Base-by-base conservation (phyloP, 495 filamentous ascomycete genomes). In the Alectoria sarmentosa region DNA sequence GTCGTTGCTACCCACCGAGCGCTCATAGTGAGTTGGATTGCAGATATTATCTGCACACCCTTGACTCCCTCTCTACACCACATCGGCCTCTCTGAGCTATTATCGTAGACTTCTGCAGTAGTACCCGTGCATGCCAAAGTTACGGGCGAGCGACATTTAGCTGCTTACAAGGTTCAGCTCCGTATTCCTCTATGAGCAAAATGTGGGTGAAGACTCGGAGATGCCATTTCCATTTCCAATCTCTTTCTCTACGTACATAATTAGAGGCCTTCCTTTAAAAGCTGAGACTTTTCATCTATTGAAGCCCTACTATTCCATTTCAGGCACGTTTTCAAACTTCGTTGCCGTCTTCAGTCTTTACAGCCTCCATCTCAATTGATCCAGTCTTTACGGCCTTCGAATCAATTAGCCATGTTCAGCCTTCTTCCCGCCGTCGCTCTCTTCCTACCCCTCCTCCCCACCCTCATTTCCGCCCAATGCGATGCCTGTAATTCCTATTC, bases 401-500 rank as follows among this genome's bases (percentile, higher is more conserved):
- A 55, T 11, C 52, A 34, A 9, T 3, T 13, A 28, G 34, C 5
- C 0, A 55, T 55, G 52, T 34, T 34, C 3, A 3, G 34, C 15
- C 6, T 55, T 55, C 32, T 55, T 6, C 34, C 48, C 2, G 6
- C 7, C 44, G 19, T 62, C 7, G n/a, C 48, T 32, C 48, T 62
- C 46, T 21, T 62, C 48, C 21, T 37, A 17, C 48, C 52, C 10
- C 15, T 38, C 8, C 36, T 62, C 3, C 61, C 61, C 6, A 15
- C n/a, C 14, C 48, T 62, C 23, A 55, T 62, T 48, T 14, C 61
- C 61, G 61, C 61, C 2, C 46, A 62, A 14, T 62, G 61, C 13
- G 15, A 34, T n/a, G 36, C 48, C 23, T 62, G 61, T 54, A 36
- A 62, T 42, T 62, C 61, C n/a, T 62, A 41, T 23, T 55, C 15